These are phyloP conservation scores for Serendipita sp. DNA, from an alignment of 1,284 basidiomycete genomes.

Conservation along the genomic window DNA sequence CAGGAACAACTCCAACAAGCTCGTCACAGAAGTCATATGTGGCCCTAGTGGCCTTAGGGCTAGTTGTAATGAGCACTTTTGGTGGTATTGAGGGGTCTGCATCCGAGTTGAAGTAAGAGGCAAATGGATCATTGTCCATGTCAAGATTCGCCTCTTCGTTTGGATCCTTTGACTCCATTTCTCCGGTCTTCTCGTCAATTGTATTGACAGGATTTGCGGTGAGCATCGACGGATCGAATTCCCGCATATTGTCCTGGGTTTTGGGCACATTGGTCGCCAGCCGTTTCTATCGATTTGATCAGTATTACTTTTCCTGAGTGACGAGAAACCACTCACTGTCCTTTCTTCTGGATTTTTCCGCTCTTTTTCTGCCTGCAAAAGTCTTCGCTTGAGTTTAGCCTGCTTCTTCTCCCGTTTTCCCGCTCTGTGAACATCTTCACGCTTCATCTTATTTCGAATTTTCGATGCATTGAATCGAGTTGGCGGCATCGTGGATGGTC, in stretches of 20 bases:
- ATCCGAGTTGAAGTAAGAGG: conserved; percentile 44
- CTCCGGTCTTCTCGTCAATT: conserved; percentile 14
- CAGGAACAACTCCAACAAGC: conserved; percentile 82
- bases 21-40: conserved; percentile 88
- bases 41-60: conserved; percentile 67
- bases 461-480: conserved; percentile 11
- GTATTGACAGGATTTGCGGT: conserved; percentile 45
- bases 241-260: conserved; percentile 87
- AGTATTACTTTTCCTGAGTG: not conserved
- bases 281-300: conserved; percentile 44
- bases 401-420: conserved; percentile 31
- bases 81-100: conserved; percentile 59
- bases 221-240: conserved; percentile 76
- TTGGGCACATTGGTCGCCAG: conserved; percentile 73
- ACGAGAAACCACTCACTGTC: not conserved
- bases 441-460: conserved; percentile 27
- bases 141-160: conserved; percentile 50
- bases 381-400: conserved; percentile 30
- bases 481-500: conserved; percentile 2
- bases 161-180: conserved; percentile 24
- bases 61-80: conserved; percentile 82
- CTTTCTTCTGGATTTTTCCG: not conserved
- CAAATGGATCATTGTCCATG: conserved; percentile 57
- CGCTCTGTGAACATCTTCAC: conserved; percentile 26
- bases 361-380: conserved; percentile 22